phyloP scores from a whole-genome alignment of 768 basidiomycete genomes.

The Leccinum ochraceum region DNA sequence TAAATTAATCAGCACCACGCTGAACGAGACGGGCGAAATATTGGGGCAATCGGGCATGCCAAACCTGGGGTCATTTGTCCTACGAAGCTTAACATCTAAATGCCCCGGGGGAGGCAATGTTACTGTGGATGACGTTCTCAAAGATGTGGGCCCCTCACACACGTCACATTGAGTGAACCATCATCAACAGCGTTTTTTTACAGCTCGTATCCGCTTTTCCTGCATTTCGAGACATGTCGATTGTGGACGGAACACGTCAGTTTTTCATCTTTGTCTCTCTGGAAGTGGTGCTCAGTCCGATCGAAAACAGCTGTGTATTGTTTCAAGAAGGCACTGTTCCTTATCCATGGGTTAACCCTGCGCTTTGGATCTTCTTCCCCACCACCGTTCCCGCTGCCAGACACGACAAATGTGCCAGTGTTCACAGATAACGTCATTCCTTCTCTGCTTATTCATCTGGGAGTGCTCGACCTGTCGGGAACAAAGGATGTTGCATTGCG shows the following conservation, averaged over 20 bases:
- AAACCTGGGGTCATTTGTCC: conserved; percentile 73
- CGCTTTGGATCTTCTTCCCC: conserved; percentile 62
- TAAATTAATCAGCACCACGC: conserved; percentile 56
- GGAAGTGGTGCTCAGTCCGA: conserved; percentile 1
- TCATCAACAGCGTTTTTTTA: conserved; percentile 5
- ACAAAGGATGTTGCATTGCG: conserved; percentile 42
- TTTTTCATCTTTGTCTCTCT: conserved; percentile 13
- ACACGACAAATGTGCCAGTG: conserved; percentile 57
- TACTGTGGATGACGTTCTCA: conserved; percentile 59
- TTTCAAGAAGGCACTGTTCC: conserved; percentile 88
- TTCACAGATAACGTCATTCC: conserved; percentile 85
- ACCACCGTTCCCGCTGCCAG: conserved; percentile 62
- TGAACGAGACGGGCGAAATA: conserved; percentile 74
- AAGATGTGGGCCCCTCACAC: conserved; percentile 49
- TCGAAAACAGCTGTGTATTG: conserved; percentile 67
- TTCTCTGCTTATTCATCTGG: conserved; percentile 77
- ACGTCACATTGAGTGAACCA: conserved; percentile 2
- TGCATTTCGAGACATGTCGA: conserved; percentile 76
- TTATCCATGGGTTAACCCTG: conserved; percentile 65
- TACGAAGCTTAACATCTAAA: conserved; percentile 58
- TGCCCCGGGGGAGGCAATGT: conserved; percentile 31
- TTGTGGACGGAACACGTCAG: conserved; percentile 63
- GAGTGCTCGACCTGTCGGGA: conserved; percentile 66
- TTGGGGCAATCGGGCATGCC: conserved; percentile 61
- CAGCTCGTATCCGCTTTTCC: conserved; percentile 79